Percentiles rank a stretch among this genome's conserved stretches.
phyloP scores from a whole-genome alignment of 371 early-diverging fungal genomes.

The Sporodiniella umbellata region DNA sequence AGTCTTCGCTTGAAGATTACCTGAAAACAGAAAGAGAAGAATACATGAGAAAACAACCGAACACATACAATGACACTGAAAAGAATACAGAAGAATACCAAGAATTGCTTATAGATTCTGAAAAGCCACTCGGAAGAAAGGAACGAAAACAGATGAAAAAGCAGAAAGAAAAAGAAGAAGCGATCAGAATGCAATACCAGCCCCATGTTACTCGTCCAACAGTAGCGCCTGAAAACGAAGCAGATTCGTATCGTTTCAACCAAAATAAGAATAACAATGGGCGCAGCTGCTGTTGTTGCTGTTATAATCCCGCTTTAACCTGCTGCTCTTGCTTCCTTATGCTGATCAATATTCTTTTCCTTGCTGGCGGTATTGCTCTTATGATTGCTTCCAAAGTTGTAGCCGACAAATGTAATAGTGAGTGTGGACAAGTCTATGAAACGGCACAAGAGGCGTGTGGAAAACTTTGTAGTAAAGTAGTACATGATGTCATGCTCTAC shows the following conservation, averaged over 20 bases:
- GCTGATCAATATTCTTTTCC: constrained; percentile 20
- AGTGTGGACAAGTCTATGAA: constrained; percentile 6
- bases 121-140: neutral
- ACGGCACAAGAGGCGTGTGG: constrained; percentile 10
- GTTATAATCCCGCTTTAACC: constrained; percentile 30
- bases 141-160: neutral
- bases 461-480: constrained; percentile 21
- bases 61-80: neutral
- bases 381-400: constrained; percentile 30
- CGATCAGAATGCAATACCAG: neutral
- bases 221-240: constrained; percentile 18
- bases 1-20: constrained; percentile 4
- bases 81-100: constrained; percentile 3
- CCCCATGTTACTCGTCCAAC: constrained; percentile 14
- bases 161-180: constrained; percentile 1
- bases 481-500: constrained; percentile 33
- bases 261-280: neutral
- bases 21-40: constrained; percentile 18
- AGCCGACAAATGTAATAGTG: constrained; percentile 16
- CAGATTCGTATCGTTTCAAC: constrained; percentile 6
- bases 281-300: constrained; percentile 11
- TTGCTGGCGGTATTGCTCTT: constrained; percentile 27
- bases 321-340: constrained; percentile 29
- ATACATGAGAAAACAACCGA: constrained; percentile 9
- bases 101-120: neutral